phyloP scores from a whole-genome alignment of 2,329 filamentous ascomycete species.

The Pseudocercospora vitis region DNA sequence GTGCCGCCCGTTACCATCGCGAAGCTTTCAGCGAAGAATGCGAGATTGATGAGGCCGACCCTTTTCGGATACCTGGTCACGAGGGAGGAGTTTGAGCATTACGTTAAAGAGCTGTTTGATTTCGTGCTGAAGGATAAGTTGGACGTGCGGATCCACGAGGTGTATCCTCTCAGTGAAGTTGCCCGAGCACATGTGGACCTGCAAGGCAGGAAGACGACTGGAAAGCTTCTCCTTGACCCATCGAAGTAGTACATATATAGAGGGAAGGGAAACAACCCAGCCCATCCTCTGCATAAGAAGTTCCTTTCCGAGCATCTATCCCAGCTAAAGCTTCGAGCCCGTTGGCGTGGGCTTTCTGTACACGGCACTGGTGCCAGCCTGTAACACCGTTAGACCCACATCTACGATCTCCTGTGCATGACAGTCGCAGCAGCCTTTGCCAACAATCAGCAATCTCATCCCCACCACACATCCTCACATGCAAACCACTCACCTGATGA shows the following conservation, averaged over 20 bases:
- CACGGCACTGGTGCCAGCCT: slow-evolving; percentile 23
- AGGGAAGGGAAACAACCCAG: neutral
- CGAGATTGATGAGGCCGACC: slow-evolving; percentile 72
- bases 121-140: slow-evolving; percentile 69
- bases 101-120: slow-evolving; percentile 70
- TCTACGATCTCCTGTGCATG: slow-evolving; percentile 44
- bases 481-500: slow-evolving; percentile 68
- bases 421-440: slow-evolving; percentile 46
- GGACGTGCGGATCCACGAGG: slow-evolving; percentile 70
- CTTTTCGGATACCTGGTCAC: slow-evolving; percentile 70
- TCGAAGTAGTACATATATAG: slow-evolving; percentile 32
- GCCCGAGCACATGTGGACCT: slow-evolving; percentile 73
- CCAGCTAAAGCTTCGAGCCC: slow-evolving; percentile 4
- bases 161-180: slow-evolving; percentile 73
- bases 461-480: neutral
- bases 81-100: slow-evolving; percentile 68
- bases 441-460: slow-evolving; percentile 20
- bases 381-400: slow-evolving; percentile 11
- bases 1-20: slow-evolving; percentile 67
- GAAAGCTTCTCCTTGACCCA: slow-evolving; percentile 75
- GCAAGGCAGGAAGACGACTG: slow-evolving; percentile 77
- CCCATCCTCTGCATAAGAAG: no score
- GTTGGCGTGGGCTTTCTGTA: slow-evolving; percentile 15
- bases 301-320: no score
- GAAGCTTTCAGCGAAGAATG: slow-evolving; percentile 70